Base-by-base conservation (phyloP, 371 early-diverging fungal genomes). In the Mucor mucedo region DNA sequence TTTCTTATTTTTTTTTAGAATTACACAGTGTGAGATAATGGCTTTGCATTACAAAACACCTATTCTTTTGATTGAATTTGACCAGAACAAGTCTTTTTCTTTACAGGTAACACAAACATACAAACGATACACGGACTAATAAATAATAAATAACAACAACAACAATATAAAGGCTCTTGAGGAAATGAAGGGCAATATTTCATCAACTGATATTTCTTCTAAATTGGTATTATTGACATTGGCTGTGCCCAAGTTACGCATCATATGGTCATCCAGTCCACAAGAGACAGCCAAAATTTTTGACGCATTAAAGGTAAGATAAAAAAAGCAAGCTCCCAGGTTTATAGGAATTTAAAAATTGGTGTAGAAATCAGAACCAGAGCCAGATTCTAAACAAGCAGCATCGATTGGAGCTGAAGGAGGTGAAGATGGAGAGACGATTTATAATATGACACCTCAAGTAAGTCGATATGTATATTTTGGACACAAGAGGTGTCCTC, bases 1-100 rank as follows among this genome's bases (percentile, higher is more conserved):
- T 54, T 33, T 54, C 8, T n/a, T 28, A 7, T 40, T 32, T 45
- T 45, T 28, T 1, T 14, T 50, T 69, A 87, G 87, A 47, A 95
- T 95, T 78, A 88, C 86, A 14, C 99, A 99, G 76, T 90, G 87
- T 52, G 93, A 93, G 62, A 89, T 90, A n/a, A 95, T 99, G 97
- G 82, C 80, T 39, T 71, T 79, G 8, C 86, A 94, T 69, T 99
- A 98, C 74, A 73, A 77, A 29, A 80, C 71, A 2, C 93, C 96
- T 0, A 87, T 95, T 11, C 74, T 99, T 32, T 74, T 99, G 62
- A 93, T 99, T 55, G 99, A 99, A 71, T 98, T 98, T 79, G 94
- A 96, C 55, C 78, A 87, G 65, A 86, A 86, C 68, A 92, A 91
- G 63, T 86, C 93, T 47, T 58, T 56, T 30, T 61, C 73, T 2